phyloP scores from a whole-genome alignment of 1,284 basidiomycete genomes.

The Peniophora sp. region DNA sequence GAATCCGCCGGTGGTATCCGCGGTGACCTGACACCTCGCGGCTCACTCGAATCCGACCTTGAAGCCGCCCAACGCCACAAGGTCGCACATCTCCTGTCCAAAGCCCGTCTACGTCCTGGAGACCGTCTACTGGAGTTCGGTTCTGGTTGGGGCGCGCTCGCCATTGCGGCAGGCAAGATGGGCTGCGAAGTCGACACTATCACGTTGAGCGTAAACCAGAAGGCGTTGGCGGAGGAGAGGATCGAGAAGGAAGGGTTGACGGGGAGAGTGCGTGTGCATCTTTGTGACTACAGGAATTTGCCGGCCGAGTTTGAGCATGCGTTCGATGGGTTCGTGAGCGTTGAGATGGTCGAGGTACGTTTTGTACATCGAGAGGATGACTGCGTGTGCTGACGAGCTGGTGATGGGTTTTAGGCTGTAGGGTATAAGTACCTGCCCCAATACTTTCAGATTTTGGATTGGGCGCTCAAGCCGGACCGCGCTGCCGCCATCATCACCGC shows the following conservation, averaged over 20 bases:
- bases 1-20: slow-evolving; percentile 20
- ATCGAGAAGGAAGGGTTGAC: slow-evolving; percentile 29
- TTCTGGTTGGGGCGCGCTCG: slow-evolving; percentile 40
- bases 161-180: slow-evolving; percentile 33
- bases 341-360: slow-evolving; percentile 45
- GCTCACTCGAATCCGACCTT: slow-evolving; percentile 7
- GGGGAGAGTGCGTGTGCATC: slow-evolving; percentile 33
- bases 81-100: slow-evolving; percentile 29
- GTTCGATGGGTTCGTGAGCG: slow-evolving; percentile 59
- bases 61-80: slow-evolving; percentile 21
- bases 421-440: slow-evolving; percentile 7
- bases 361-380: slow-evolving; percentile 17
- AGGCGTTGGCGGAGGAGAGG: slow-evolving; percentile 33
- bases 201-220: slow-evolving; percentile 41
- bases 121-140: slow-evolving; percentile 41
- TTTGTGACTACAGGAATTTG: slow-evolving; percentile 44
- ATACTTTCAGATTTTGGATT: slow-evolving; percentile 32
- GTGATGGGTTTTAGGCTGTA: slow-evolving; percentile 8
- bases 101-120: slow-evolving; percentile 31
- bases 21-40: slow-evolving; percentile 10
- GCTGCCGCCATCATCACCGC: slow-evolving; percentile 39
- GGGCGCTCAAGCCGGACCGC: slow-evolving; percentile 29
- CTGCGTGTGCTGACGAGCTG: not conserved
- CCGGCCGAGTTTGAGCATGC: slow-evolving; percentile 52
- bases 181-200: slow-evolving; percentile 38